These are phyloP conservation scores for Metarhizium robertsii DNA, from an alignment of 2,329 filamentous ascomycete genomes.

Conservation along the genomic window DNA sequence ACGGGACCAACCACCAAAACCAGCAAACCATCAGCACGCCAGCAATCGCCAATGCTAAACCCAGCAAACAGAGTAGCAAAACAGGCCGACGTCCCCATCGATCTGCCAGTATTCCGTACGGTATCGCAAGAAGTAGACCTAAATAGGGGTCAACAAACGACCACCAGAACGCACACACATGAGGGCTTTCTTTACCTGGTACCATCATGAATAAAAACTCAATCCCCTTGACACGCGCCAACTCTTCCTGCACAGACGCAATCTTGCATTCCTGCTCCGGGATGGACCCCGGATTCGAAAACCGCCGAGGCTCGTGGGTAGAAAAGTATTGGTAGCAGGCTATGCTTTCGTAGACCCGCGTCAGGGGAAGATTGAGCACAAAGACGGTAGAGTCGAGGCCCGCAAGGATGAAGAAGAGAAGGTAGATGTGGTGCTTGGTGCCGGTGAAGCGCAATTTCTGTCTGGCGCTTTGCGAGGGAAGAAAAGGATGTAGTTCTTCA, in stretches of 20 bases:
- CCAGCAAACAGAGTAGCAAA: not conserved
- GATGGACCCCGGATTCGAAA: not conserved
- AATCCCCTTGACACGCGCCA: not conserved
- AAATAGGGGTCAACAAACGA: not conserved
- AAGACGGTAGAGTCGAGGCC: conserved; percentile 3
- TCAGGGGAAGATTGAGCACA: conserved; percentile 1
- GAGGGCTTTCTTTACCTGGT: not conserved
- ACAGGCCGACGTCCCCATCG: not conserved
- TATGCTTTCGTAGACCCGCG: conserved; percentile 2
- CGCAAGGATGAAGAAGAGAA: not conserved
- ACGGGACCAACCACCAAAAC: conserved; percentile 3
- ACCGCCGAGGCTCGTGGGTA: not conserved
- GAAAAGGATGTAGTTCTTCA: not conserved
- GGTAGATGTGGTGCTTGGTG: not conserved
- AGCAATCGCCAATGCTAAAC: not conserved
- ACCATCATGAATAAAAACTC: conserved; percentile 1
- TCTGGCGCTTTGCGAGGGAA: not conserved
- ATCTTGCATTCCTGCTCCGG: conserved; percentile 1
- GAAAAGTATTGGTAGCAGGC: conserved; percentile 2
- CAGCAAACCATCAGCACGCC: not conserved
- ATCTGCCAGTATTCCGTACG: conserved; percentile 1
- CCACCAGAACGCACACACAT: not conserved
- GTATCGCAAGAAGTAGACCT: conserved; percentile 3
- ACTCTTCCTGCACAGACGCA: not conserved
- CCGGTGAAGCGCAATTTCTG: not conserved